phyloP scores from a whole-genome alignment of 345 rosid genomes.

The Anastatica hierochuntica region DNA sequence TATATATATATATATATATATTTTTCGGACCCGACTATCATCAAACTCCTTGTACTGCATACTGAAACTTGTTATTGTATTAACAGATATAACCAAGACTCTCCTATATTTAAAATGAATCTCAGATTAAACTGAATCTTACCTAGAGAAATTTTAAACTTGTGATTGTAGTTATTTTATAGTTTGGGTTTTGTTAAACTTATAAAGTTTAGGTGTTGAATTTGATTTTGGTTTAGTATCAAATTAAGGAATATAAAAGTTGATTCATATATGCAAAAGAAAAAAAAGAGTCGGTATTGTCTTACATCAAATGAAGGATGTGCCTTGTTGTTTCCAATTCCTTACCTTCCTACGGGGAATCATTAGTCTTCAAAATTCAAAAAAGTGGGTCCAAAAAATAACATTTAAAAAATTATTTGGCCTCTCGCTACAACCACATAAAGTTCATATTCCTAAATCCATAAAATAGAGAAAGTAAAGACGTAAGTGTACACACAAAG shows the following conservation, averaged over 20 bases:
- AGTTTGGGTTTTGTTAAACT: background rate
- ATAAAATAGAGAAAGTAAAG: background rate
- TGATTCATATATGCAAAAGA: background rate
- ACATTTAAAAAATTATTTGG: constrained; percentile 3
- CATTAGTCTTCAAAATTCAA: constrained; percentile 16
- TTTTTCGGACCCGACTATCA: too few species aligned
- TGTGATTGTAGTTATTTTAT: background rate
- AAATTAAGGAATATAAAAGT: constrained; percentile 1
- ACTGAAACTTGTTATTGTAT: background rate
- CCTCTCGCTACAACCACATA: constrained; percentile 5
- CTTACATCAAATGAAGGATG: constrained; percentile 17
- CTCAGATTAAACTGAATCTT: background rate
- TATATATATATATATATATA: too few species aligned
- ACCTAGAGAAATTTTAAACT: background rate
- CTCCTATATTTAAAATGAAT: too few species aligned
- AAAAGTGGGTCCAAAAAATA: constrained; percentile 12
- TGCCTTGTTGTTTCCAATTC: constrained; percentile 5
- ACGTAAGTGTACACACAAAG: background rate
- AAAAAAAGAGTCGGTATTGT: background rate
- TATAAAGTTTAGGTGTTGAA: background rate
- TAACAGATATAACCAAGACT: background rate
- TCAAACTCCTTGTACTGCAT: background rate
- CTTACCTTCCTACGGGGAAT: constrained; percentile 12
- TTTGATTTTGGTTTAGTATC: background rate
- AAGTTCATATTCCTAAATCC: constrained; percentile 5